Evolutionary conservation across 2,329 filamentous ascomycete genomes (phyloP).

Genomic region (Ophiostoma quercus): DNA sequence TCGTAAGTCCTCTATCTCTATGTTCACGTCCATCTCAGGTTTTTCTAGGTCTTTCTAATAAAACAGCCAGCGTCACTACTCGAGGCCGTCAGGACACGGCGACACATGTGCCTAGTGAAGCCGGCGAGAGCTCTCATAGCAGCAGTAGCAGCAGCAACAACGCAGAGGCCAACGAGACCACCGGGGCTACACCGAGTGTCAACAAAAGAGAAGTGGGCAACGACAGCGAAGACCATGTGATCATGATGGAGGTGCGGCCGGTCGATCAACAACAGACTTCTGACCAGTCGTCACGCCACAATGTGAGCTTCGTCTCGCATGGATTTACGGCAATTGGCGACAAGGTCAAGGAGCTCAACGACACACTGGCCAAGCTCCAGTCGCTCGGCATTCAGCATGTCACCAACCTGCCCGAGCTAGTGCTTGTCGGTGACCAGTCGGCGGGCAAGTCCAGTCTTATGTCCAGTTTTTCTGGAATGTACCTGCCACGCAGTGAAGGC

Average conservation of each 20-base stretch:
- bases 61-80: background rate
- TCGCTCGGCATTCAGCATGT: constrained; percentile 67
- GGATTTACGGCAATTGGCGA: constrained; percentile 52
- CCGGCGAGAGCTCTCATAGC: background rate
- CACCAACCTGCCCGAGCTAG: constrained; percentile 69
- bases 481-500: constrained; percentile 63
- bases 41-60: background rate
- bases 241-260: constrained; percentile 32
- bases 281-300: constrained; percentile 13
- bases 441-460: constrained; percentile 71
- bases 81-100: background rate
- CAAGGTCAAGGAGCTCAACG: constrained; percentile 60
- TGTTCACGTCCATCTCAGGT: background rate
- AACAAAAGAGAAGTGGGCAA: constrained; percentile 16
- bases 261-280: constrained; percentile 18
- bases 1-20: constrained; percentile 27
- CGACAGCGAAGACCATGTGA: constrained; percentile 28
- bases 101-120: background rate
- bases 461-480: constrained; percentile 63
- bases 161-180: constrained; percentile 30
- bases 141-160: background rate
- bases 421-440: constrained; percentile 78
- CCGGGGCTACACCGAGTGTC: constrained; percentile 21
- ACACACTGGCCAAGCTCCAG: constrained; percentile 62
- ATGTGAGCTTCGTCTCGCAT: constrained; percentile 35